Conservation (phyloP, 176 grass and related monocot genomes). For the Raddia guianensis region DNA sequence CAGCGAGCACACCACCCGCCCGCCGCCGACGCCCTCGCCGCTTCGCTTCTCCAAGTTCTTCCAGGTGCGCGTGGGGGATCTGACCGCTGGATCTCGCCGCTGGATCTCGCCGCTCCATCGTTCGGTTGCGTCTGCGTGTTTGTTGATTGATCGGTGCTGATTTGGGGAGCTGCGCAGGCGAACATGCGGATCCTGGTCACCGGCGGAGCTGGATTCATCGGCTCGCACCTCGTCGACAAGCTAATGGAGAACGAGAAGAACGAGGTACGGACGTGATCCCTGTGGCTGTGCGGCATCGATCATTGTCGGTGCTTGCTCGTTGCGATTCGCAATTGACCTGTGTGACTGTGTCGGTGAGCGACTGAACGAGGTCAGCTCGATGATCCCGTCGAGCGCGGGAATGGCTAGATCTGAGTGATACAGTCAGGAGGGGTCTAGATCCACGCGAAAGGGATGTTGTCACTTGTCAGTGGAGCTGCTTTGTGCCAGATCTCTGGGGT, state of each 20-base stretch:
- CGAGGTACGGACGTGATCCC: constrained; percentile 66
- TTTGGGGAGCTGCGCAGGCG: constrained; percentile 49
- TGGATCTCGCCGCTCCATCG: constrained; percentile 21
- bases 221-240: constrained; percentile 96
- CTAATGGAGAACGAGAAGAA: constrained; percentile 99
- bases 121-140: not conserved
- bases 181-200: constrained; percentile 97
- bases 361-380: constrained; percentile 24
- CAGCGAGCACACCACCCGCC: constrained; percentile 71
- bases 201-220: constrained; percentile 97
- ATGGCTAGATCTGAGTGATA: constrained; percentile 36
- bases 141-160: not conserved
- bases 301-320: constrained; percentile 27
- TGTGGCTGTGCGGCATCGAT: not conserved
- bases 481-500: constrained; percentile 34
- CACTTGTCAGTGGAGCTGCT: constrained; percentile 29
- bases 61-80: constrained; percentile 57
- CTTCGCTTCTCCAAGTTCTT: constrained; percentile 99
- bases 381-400: not conserved
- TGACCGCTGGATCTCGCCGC: not conserved
- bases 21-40: constrained; percentile 86
- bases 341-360: not conserved
- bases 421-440: constrained; percentile 24
- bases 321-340: not conserved
- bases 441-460: constrained; percentile 35